Conservation (phyloP, 2,329 filamentous ascomycete genomes). For the Penicillium sp. region DNA sequence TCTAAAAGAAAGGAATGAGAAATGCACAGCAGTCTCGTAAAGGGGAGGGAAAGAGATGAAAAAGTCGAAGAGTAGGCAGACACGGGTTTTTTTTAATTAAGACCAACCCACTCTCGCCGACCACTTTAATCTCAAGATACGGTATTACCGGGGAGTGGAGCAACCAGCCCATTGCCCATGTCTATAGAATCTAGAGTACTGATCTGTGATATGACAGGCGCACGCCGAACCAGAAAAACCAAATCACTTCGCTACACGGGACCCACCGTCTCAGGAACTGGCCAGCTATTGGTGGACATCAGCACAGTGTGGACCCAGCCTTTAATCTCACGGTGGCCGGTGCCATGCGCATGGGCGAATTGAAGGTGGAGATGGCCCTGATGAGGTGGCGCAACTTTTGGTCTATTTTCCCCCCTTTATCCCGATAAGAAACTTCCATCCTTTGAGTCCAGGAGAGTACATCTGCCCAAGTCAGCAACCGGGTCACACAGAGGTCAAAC, state of each 20-base stretch:
- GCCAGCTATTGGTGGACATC: background rate
- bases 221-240: background rate
- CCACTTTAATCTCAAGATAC: background rate
- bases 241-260: background rate
- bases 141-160: background rate
- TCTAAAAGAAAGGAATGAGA: slow-evolving; percentile 2
- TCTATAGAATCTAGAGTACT: background rate
- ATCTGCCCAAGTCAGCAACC: too few relatives aligned
- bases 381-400: background rate
- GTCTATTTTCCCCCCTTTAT: background rate
- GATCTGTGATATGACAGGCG: background rate
- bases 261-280: slow-evolving; percentile 3
- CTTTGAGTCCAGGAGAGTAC: background rate
- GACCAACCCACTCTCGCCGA: background rate
- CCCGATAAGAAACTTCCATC: background rate
- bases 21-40: background rate
- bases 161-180: background rate
- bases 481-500: too few relatives aligned
- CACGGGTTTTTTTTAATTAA: slow-evolving; percentile 7
- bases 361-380: background rate
- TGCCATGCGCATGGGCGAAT: background rate
- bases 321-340: slow-evolving; percentile 1
- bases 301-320: background rate
- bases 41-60: slow-evolving; percentile 10
- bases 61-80: slow-evolving; percentile 15